phyloP scores from a whole-genome alignment of 192 early-diverging fungal genomes.

The Entophlyctis luteolus region DNA sequence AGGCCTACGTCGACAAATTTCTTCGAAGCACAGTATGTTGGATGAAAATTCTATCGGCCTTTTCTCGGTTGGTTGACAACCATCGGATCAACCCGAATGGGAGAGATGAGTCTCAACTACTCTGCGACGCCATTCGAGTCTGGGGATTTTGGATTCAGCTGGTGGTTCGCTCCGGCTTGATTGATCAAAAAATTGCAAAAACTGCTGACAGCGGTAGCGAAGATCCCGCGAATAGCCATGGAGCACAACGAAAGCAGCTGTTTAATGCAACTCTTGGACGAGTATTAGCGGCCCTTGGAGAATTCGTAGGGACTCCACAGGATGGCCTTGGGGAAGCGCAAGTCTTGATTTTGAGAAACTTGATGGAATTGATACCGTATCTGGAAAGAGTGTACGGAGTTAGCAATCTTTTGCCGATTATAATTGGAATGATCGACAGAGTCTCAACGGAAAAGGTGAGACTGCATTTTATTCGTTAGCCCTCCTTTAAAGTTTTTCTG shows the following conservation, averaged over 20 bases:
- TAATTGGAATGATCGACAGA: constrained; percentile 34
- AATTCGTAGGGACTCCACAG: constrained; percentile 1
- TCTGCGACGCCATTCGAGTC: constrained; percentile 58
- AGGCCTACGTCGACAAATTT: constrained; percentile 56
- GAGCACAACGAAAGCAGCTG: not conserved
- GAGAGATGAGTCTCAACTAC: constrained; percentile 30
- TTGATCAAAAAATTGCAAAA: constrained; percentile 10
- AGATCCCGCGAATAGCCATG: not conserved
- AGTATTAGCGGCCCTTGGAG: not conserved
- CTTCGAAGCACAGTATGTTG: constrained; percentile 40
- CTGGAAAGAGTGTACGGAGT: constrained; percentile 30
- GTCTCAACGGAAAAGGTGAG: constrained; percentile 25
- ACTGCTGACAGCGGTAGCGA: not conserved
- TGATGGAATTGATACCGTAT: constrained; percentile 42
- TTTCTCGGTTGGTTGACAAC: constrained; percentile 41
- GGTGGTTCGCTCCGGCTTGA: constrained; percentile 21
- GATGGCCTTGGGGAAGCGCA: constrained; percentile 50
- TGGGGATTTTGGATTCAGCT: constrained; percentile 49
- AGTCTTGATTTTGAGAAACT: constrained; percentile 48
- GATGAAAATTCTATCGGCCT: constrained; percentile 28
- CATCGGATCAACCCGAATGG: not conserved
- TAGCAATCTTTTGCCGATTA: constrained; percentile 24
- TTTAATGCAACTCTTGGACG: not conserved
- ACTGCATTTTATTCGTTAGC: not conserved
- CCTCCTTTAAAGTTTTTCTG: not conserved